These are phyloP conservation scores for Elaeis oleifera DNA, from an alignment of 202 grass and related monocot species.

Conservation along the genomic window DNA sequence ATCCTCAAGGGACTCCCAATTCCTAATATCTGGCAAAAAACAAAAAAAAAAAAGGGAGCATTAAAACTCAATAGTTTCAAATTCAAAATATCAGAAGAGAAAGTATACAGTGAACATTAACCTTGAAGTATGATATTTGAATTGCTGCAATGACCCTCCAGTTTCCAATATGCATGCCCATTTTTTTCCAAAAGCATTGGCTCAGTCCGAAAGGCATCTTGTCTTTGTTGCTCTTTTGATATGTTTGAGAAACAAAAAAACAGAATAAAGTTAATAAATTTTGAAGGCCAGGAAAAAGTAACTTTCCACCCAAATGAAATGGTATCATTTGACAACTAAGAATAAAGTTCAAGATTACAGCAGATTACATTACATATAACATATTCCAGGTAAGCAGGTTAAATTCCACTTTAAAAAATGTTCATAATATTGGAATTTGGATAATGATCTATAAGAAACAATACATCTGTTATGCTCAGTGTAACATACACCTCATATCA, in stretches of 20 bases:
- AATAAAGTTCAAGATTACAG: no score
- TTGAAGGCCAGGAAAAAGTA: not conserved
- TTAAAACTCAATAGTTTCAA: conserved; percentile 19
- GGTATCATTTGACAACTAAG: no score
- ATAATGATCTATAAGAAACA: no score
- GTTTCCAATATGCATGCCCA: conserved; percentile 51
- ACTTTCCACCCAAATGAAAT: no score
- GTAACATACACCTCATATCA: no score
- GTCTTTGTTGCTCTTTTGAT: conserved; percentile 24
- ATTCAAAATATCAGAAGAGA: not conserved
- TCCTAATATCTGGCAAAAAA: conserved; percentile 32
- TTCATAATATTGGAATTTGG: no score
- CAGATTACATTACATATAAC: no score
- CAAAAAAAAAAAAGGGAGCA: conserved; percentile 15
- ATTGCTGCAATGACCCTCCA: conserved; percentile 35
- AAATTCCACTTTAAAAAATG: no score
- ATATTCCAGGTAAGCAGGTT: no score
- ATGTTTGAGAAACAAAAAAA: conserved; percentile 4
- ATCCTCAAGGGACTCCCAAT: conserved; percentile 32
- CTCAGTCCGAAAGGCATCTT: conserved; percentile 30
- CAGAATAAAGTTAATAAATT: not conserved
- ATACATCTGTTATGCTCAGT: no score
- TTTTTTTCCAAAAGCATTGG: conserved; percentile 33
- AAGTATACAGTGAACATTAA: conserved; percentile 10
- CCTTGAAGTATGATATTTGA: conserved; percentile 51